Evolutionary conservation across 768 basidiomycete species (phyloP).

Genomic region (Candolleomyces aberdarensis): DNA sequence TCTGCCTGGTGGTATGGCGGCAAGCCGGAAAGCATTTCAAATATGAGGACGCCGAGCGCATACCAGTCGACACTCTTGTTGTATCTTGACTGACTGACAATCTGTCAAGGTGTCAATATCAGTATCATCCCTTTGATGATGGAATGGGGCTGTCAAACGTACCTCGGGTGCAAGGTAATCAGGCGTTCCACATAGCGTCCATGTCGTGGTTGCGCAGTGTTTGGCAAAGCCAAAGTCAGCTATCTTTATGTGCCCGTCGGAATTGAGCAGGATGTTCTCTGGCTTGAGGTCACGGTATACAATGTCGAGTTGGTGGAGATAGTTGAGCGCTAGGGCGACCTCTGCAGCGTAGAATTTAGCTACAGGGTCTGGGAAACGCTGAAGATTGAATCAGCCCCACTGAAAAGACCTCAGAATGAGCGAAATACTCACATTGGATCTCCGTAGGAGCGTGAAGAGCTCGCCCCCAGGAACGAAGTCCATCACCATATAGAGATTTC

Average conservation of each 20-base stretch:
- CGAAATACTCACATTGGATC: slow-evolving; percentile 69
- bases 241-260: slow-evolving; percentile 96
- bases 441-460: slow-evolving; percentile 87
- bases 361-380: slow-evolving; percentile 95
- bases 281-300: slow-evolving; percentile 98
- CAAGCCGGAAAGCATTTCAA: slow-evolving; percentile 95
- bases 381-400: slow-evolving; percentile 17
- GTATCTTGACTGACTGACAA: slow-evolving; percentile 80
- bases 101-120: slow-evolving; percentile 36
- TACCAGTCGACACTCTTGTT: slow-evolving; percentile 99
- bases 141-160: slow-evolving; percentile 9
- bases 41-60: slow-evolving; percentile 94
- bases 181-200: slow-evolving; percentile 94
- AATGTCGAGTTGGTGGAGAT: slow-evolving; percentile 83
- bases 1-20: slow-evolving; percentile 93
- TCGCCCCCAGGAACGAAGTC: slow-evolving; percentile 97
- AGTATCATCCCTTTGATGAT: background rate
- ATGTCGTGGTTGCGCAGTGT: slow-evolving; percentile 79
- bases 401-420: slow-evolving; percentile 9
- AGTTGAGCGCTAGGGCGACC: slow-evolving; percentile 88
- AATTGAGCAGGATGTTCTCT: slow-evolving; percentile 89
- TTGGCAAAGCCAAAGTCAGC: slow-evolving; percentile 98
- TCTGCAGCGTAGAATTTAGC: slow-evolving; percentile 98
- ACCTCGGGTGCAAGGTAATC: slow-evolving; percentile 98
- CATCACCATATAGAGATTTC: slow-evolving; percentile 98